Percentiles rank a stretch among this genome's conserved stretches.
Evolutionary conservation across 2,329 filamentous ascomycete genomes (phyloP).

Genomic region (Colletotrichum tanaceti): DNA sequence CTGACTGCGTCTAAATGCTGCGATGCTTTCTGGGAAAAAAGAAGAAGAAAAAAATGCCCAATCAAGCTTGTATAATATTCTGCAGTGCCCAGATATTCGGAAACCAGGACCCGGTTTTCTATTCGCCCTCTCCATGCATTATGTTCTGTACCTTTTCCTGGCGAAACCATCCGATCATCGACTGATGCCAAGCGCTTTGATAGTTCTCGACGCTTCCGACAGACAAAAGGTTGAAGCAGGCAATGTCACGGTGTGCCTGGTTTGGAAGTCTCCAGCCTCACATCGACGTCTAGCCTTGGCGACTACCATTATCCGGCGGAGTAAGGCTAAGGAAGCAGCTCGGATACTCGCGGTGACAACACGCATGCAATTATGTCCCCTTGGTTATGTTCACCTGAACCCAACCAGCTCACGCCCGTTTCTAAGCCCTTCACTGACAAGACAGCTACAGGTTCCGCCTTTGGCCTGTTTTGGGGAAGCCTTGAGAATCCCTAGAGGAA

Average conservation of each 20-base stretch:
- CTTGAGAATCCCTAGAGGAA: conserved; percentile 10
- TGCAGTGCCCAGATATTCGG: background rate
- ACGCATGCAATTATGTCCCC: background rate
- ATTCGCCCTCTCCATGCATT: background rate
- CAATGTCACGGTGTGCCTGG: background rate
- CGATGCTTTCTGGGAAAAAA: background rate
- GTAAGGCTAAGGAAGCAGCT: background rate
- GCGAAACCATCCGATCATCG: background rate
- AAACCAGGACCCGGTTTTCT: background rate
- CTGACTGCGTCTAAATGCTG: background rate
- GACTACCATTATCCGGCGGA: background rate
- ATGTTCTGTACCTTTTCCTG: background rate
- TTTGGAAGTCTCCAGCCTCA: background rate
- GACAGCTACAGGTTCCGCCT: background rate
- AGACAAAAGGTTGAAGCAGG: conserved; percentile 1
- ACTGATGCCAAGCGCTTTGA: background rate
- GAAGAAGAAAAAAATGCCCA: background rate
- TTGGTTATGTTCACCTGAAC: background rate
- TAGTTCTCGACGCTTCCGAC: background rate
- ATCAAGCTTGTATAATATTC: background rate
- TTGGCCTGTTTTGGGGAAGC: conserved; percentile 15
- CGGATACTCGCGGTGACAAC: background rate
- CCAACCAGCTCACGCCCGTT: background rate
- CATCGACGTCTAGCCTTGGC: conserved; percentile 3
- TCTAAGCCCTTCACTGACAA: background rate